Conservation (phyloP, 345 rosid species). For the Acer yangbiense region DNA sequence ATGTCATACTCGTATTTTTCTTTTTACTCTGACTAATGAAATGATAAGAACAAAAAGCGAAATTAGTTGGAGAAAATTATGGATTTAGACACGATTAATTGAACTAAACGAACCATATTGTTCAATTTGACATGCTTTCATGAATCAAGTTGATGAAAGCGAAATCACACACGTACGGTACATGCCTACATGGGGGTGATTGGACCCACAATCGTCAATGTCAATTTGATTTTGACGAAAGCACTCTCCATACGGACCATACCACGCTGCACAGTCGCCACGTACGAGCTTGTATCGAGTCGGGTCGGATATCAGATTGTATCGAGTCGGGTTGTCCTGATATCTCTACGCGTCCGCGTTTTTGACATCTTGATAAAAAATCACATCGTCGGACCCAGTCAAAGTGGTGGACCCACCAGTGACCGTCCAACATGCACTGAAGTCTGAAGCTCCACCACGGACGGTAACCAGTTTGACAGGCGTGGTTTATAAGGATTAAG, state of each 20-base stretch:
- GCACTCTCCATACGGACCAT: neutral
- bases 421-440: neutral
- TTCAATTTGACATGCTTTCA: too few species aligned
- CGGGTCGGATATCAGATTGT: neutral
- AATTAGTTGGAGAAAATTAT: too few species aligned
- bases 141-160: neutral
- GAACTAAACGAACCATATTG: too few species aligned
- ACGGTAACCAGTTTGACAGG: neutral
- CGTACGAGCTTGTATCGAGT: neutral
- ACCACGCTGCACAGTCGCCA: neutral
- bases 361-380: neutral
- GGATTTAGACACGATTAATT: too few species aligned
- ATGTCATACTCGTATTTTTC: too few species aligned
- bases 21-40: too few species aligned
- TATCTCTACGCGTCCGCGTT: neutral
- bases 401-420: neutral
- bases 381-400: neutral
- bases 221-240: slow-evolving; percentile 6
- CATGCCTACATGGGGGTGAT: too few species aligned
- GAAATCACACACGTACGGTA: neutral
- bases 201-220: neutral
- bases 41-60: too few species aligned
- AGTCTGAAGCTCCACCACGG: neutral
- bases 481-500: neutral
- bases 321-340: neutral